Conservation (phyloP, 768 basidiomycete species). For the Paxillus rubicundulus region DNA sequence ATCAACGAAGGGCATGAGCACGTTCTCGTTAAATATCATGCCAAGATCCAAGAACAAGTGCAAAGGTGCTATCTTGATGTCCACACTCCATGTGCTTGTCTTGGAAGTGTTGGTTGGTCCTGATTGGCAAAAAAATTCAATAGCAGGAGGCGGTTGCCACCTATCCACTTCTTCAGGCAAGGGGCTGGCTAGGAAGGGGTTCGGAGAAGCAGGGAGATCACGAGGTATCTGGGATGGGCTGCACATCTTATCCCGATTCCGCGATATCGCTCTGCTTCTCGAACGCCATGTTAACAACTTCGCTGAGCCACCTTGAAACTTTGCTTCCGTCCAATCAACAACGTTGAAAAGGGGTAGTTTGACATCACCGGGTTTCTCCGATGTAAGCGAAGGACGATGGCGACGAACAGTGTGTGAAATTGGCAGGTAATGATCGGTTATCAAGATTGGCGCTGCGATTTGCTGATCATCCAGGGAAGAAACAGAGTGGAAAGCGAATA, state of each 20-base stretch:
- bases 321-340: conserved; percentile 58
- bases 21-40: conserved; percentile 36
- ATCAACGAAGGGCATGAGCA: conserved; percentile 48
- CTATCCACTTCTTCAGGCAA: conserved; percentile 16
- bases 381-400: conserved; percentile 37
- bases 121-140: conserved; percentile 18
- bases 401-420: conserved; percentile 52
- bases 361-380: conserved; percentile 18
- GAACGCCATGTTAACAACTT: conserved; percentile 65
- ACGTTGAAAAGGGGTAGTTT: conserved; percentile 56
- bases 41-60: conserved; percentile 77
- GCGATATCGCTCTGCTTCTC: conserved; percentile 30
- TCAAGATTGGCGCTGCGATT: conserved; percentile 61
- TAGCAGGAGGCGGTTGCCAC: conserved; percentile 9
- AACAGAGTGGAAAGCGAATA: conserved; percentile 47
- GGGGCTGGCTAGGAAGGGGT: conserved; percentile 19
- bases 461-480: conserved; percentile 19
- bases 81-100: conserved; percentile 11
- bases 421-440: conserved; percentile 68
- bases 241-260: conserved; percentile 15
- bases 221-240: conserved; percentile 16
- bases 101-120: background rate
- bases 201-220: conserved; percentile 15
- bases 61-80: conserved; percentile 53
- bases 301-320: conserved; percentile 40